phyloP scores from a whole-genome alignment of 306 rosid genomes.

The Quercus wislizeni region DNA sequence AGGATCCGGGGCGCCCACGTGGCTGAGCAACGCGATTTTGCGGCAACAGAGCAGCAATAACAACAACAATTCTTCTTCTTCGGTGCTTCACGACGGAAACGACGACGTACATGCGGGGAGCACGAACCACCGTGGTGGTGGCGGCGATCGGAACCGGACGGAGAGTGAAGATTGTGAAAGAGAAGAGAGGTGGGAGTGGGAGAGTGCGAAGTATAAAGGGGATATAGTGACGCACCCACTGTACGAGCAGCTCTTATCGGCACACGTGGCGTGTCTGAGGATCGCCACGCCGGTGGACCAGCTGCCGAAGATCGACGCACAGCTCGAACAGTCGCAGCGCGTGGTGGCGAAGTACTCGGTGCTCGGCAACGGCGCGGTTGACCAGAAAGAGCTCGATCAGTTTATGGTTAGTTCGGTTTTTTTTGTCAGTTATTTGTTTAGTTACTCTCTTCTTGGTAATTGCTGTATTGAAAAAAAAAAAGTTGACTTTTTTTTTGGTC shows the following conservation, averaged over 20 bases:
- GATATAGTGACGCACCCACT: slow-evolving; percentile 81
- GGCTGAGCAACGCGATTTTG: slow-evolving; percentile 51
- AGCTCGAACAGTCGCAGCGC: slow-evolving; percentile 70
- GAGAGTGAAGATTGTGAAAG: slow-evolving; percentile 23
- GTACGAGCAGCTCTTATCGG: slow-evolving; percentile 79
- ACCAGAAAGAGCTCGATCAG: slow-evolving; percentile 75
- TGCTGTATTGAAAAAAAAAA: background rate
- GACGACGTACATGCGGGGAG: slow-evolving; percentile 18
- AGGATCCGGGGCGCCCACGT: slow-evolving; percentile 37
- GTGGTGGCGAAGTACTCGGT: slow-evolving; percentile 65
- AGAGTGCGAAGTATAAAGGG: slow-evolving; percentile 49
- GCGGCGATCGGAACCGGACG: slow-evolving; percentile 26
- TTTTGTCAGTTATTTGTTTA: background rate
- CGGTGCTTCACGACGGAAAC: background rate
- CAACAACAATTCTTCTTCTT: too few species aligned
- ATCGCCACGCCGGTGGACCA: slow-evolving; percentile 95
- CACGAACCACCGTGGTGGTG: slow-evolving; percentile 15
- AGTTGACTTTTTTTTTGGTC: background rate
- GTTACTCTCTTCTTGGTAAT: background rate
- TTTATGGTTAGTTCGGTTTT: slow-evolving; percentile 50
- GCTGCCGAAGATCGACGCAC: slow-evolving; percentile 79
- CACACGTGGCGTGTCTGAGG: slow-evolving; percentile 85
- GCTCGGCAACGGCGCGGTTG: slow-evolving; percentile 29
- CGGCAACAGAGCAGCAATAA: slow-evolving; percentile 41
- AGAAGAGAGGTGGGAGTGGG: slow-evolving; percentile 20